Percentiles rank a stretch among this genome's conserved stretches.
Evolutionary conservation across 2,329 filamentous ascomycete genomes (phyloP).

Genomic region (Claviceps spartinae): DNA sequence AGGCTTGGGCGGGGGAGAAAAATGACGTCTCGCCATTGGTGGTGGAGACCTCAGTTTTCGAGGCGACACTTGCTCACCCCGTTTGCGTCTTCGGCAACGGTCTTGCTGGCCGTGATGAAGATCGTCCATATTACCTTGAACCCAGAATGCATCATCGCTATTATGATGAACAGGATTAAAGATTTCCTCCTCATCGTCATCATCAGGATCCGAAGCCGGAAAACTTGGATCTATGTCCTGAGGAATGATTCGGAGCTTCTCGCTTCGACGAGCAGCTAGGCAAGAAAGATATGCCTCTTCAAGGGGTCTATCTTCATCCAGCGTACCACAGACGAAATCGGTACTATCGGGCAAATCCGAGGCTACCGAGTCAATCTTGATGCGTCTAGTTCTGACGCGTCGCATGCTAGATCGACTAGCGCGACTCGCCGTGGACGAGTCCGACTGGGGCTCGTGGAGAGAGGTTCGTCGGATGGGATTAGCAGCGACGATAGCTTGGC

Average conservation of each 20-base stretch:
- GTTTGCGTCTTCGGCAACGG: constrained; percentile 32
- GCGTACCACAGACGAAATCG: constrained; percentile 95
- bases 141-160: constrained; percentile 55
- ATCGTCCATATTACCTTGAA: constrained; percentile 60
- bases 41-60: constrained; percentile 31
- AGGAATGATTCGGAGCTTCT: constrained; percentile 72
- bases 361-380: constrained; percentile 32
- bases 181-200: constrained; percentile 63
- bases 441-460: constrained; percentile 38
- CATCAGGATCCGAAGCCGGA: constrained; percentile 82
- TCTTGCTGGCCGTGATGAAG: constrained; percentile 43
- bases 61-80: constrained; percentile 33
- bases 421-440: constrained; percentile 44
- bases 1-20: constrained; percentile 25
- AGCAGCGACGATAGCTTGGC: constrained; percentile 22
- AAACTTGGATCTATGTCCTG: constrained; percentile 98
- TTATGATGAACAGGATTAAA: constrained; percentile 43
- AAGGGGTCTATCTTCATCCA: constrained; percentile 89
- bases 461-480: constrained; percentile 21
- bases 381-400: constrained; percentile 11
- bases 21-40: constrained; percentile 17
- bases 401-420: constrained; percentile 15
- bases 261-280: constrained; percentile 65
- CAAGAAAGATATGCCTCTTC: constrained; percentile 86
- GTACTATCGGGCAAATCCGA: constrained; percentile 91